phyloP scores from a whole-genome alignment of 805 yeast genomes.

The Suhomyces canberraensis region DNA sequence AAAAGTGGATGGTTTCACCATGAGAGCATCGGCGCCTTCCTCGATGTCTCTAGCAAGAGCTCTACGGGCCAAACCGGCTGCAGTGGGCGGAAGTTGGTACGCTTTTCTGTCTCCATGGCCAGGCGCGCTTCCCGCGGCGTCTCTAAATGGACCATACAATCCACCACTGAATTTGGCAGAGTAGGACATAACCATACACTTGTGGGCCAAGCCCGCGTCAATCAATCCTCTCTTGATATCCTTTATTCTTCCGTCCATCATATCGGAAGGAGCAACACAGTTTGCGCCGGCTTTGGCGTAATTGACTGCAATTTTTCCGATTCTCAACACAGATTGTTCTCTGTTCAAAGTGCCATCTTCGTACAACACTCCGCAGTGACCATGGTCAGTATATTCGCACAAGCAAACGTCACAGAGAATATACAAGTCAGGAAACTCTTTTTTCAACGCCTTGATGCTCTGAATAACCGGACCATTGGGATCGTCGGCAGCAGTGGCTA shows the following conservation, averaged over 20 bases:
- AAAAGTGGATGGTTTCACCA: constrained; percentile 94
- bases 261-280: constrained; percentile 94
- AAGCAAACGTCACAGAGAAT: constrained; percentile 93
- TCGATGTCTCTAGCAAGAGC: constrained; percentile 80
- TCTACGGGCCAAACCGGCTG: constrained; percentile 89
- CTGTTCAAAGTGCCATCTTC: constrained; percentile 86
- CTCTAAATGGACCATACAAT: constrained; percentile 95
- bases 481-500: constrained; percentile 91
- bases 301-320: constrained; percentile 92
- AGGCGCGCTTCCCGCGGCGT: constrained; percentile 93
- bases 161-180: constrained; percentile 91
- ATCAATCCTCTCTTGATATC: constrained; percentile 86
- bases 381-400: constrained; percentile 95
- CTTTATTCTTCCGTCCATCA: constrained; percentile 91
- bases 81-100: constrained; percentile 92
- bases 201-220: constrained; percentile 78
- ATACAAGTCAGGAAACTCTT: constrained; percentile 75
- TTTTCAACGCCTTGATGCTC: constrained; percentile 63
- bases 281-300: constrained; percentile 96
- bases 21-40: constrained; percentile 95
- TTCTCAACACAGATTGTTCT: constrained; percentile 68
- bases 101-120: constrained; percentile 86
- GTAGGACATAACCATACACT: constrained; percentile 86
- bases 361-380: constrained; percentile 92
- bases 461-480: constrained; percentile 92